Percentiles rank a stretch among this genome's conserved stretches.
phyloP scores from a whole-genome alignment of 176 grass and related monocot genomes.

The Carex parvula region DNA sequence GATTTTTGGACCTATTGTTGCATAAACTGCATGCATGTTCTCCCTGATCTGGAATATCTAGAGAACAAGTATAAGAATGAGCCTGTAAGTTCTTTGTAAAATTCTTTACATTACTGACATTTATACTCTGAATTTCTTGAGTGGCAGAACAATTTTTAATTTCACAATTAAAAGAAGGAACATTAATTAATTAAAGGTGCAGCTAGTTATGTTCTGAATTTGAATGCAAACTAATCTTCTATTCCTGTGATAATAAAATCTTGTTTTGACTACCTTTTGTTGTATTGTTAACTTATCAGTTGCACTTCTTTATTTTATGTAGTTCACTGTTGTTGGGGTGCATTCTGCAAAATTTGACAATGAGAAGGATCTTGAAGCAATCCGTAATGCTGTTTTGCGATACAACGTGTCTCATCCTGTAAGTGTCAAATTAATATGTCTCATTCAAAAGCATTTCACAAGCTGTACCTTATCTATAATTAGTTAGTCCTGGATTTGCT shows the following conservation, averaged over 20 bases:
- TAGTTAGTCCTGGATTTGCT: constrained; percentile 18
- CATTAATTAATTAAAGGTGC: constrained; percentile 6
- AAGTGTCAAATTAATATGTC: constrained; percentile 30
- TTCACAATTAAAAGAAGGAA: not conserved
- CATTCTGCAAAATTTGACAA: constrained; percentile 99
- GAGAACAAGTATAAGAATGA: constrained; percentile 86
- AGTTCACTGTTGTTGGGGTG: constrained; percentile 97
- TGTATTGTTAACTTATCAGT: constrained; percentile 11
- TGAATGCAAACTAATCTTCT: not conserved
- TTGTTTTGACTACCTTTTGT: not conserved
- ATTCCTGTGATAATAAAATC: not conserved
- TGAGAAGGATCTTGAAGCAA: constrained; percentile 96
- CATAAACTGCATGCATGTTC: constrained; percentile 99
- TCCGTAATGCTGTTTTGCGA: constrained; percentile 83
- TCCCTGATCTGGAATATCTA: constrained; percentile 87
- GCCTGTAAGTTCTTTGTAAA: constrained; percentile 51
- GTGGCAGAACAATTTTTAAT: not conserved
- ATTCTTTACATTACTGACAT: not conserved
- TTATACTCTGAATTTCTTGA: not conserved
- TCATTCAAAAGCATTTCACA: not conserved
- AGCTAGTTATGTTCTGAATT: not conserved
- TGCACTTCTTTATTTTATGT: constrained; percentile 30
- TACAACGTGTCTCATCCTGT: constrained; percentile 83
- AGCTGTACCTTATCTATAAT: not conserved
- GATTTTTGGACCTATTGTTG: constrained; percentile 99